A percentile compares a stretch with the other conserved stretches of the same genome.
Evolutionary conservation across 2,329 filamentous ascomycete species (phyloP).

Genomic region (Fusarium nematophilum): DNA sequence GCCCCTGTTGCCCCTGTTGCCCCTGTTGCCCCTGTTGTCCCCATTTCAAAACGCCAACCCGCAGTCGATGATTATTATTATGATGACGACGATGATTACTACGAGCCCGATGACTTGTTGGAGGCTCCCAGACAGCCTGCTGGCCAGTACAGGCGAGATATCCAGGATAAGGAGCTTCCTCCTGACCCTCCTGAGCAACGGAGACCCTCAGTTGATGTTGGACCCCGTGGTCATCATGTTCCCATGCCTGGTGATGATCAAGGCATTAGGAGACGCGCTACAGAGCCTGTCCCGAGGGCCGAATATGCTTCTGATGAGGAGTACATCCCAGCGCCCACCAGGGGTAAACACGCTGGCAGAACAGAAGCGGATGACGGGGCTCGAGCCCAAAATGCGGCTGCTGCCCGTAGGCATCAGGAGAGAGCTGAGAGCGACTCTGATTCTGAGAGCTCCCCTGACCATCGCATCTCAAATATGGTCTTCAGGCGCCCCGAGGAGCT

Average conservation of each 20-base stretch:
- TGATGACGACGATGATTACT: conserved; percentile 25
- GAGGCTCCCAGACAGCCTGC: conserved; percentile 32
- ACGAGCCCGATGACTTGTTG: conserved; percentile 30
- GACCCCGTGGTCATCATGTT: conserved; percentile 15
- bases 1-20: too few relatives aligned
- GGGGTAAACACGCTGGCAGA: conserved; percentile 33
- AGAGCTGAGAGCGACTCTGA: conserved; percentile 47
- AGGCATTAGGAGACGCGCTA: conserved; percentile 44
- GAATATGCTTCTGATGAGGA: conserved; percentile 45
- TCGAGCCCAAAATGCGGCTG: conserved; percentile 30
- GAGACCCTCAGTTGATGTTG: conserved; percentile 30
- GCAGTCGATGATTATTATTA: conserved; percentile 10
- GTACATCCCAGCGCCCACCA: conserved; percentile 37
- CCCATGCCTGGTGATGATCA: conserved; percentile 37
- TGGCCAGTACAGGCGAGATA: conserved; percentile 45
- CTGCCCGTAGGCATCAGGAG: conserved; percentile 38
- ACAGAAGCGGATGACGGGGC: conserved; percentile 10
- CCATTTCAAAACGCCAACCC: conserved; percentile 20
- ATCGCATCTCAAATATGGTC: conserved; percentile 55
- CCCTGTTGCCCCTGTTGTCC: conserved; percentile 11
- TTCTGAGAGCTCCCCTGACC: conserved; percentile 47
- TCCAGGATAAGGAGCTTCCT: conserved; percentile 46
- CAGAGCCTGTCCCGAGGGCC: conserved; percentile 45
- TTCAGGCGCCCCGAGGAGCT: conserved; percentile 57
- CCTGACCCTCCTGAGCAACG: conserved; percentile 38